These are phyloP conservation scores for Colletotrichum tropicale DNA, from an alignment of 2,329 filamentous ascomycete genomes.

Conservation along the genomic window DNA sequence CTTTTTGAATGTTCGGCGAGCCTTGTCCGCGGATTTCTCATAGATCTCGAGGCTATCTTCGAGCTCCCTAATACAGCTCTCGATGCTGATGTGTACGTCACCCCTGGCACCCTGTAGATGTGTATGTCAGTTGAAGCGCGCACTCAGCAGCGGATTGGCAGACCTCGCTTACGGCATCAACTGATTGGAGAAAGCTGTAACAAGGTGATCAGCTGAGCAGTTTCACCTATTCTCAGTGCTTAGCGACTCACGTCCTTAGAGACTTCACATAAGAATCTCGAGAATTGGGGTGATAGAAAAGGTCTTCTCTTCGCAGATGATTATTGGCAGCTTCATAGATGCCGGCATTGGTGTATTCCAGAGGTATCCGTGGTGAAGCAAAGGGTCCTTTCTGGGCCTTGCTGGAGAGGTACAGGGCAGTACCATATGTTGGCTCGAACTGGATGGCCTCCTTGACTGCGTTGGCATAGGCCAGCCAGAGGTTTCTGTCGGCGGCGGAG, in stretches of 20 bases:
- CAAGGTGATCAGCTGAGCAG: background rate
- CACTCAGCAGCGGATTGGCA: background rate
- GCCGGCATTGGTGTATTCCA: background rate
- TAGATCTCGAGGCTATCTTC: background rate
- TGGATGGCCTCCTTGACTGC: background rate
- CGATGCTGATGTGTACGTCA: background rate
- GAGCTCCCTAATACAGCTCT: background rate
- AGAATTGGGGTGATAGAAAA: background rate
- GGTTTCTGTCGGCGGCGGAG: background rate
- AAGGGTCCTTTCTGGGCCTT: background rate
- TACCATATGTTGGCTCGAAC: background rate
- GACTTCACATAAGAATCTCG: background rate
- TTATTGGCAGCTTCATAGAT: background rate
- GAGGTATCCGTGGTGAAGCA: background rate
- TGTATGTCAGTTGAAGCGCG: background rate
- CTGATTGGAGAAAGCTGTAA: background rate
- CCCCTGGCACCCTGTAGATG: background rate
- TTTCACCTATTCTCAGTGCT: background rate
- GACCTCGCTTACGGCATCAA: background rate
- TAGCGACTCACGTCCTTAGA: background rate
- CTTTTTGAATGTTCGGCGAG: background rate
- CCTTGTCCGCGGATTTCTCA: background rate
- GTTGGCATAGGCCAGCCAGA: background rate
- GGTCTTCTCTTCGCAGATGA: background rate
- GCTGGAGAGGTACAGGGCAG: background rate